Percentiles rank a stretch among this genome's conserved stretches.
phyloP scores from a whole-genome alignment of 1,139 yeast genomes.

The Saccharomyces hybrid region DNA sequence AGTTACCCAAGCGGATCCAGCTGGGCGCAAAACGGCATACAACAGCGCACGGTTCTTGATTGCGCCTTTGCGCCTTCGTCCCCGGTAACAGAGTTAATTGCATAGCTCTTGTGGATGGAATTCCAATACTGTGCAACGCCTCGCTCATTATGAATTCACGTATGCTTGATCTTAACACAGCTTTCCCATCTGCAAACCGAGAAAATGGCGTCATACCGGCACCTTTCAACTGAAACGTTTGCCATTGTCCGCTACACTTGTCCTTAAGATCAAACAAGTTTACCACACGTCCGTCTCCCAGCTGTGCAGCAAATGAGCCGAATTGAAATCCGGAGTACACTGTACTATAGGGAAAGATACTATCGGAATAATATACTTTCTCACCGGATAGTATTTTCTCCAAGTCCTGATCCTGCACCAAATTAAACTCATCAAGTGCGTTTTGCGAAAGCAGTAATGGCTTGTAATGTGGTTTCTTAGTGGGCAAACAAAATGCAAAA shows the following conservation, averaged over 20 bases:
- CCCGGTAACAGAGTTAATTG: conserved; percentile 65
- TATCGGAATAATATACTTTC: conserved; percentile 34
- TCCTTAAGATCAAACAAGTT: conserved; percentile 65
- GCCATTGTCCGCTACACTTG: conserved; percentile 23
- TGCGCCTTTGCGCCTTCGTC: conserved; percentile 67
- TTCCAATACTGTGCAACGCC: conserved; percentile 68
- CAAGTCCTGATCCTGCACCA: conserved; percentile 39
- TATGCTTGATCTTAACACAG: conserved; percentile 78
- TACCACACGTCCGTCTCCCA: conserved; percentile 91
- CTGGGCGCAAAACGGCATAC: conserved; percentile 77
- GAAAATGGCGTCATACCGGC: conserved; percentile 89
- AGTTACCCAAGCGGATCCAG: conserved; percentile 88
- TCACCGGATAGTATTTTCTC: conserved; percentile 60
- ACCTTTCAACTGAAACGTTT: conserved; percentile 70
- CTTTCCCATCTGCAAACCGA: conserved; percentile 95
- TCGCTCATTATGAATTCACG: conserved; percentile 86
- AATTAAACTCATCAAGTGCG: conserved; percentile 61
- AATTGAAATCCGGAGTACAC: conserved; percentile 96
- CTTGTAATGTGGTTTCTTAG: conserved; percentile 45
- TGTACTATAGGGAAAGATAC: conserved; percentile 77
- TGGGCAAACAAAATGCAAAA: conserved; percentile 66
- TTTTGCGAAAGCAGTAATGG: conserved; percentile 52
- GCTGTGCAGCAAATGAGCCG: conserved; percentile 93
- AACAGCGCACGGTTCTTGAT: conserved; percentile 72
- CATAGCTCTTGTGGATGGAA: conserved; percentile 82